A percentile compares a stretch with the other conserved stretches of the same genome.
These are phyloP conservation scores for Phytophthora tubulina DNA, from an alignment of 352 stramenopile species.

Conservation along the genomic window DNA sequence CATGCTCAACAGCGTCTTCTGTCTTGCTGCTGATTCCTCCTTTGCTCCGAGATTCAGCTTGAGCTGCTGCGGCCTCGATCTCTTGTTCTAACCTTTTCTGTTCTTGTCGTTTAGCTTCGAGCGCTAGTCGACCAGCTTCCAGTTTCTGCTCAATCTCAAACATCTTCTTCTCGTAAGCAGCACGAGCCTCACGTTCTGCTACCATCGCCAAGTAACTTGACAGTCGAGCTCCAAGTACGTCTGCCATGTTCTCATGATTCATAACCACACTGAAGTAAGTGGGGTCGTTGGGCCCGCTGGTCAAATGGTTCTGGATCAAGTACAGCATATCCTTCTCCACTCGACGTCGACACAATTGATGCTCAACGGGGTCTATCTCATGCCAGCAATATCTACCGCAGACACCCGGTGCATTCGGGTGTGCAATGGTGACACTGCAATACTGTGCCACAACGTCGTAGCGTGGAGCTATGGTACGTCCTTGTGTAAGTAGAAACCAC, in stretches of 20 bases:
- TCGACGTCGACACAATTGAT: slow-evolving; percentile 52
- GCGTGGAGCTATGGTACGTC: slow-evolving; percentile 40
- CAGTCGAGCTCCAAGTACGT: slow-evolving; percentile 56
- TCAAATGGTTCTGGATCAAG: slow-evolving; percentile 56
- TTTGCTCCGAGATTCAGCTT: slow-evolving; percentile 37
- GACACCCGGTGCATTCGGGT: slow-evolving; percentile 64
- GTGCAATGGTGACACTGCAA: slow-evolving; percentile 60
- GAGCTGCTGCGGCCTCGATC: slow-evolving; percentile 49
- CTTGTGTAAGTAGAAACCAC: slow-evolving; percentile 34
- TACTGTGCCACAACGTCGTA: slow-evolving; percentile 60
- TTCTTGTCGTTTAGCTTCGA: slow-evolving; percentile 73
- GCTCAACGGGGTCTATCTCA: slow-evolving; percentile 41
- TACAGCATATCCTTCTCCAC: slow-evolving; percentile 68
- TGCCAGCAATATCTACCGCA: slow-evolving; percentile 80
- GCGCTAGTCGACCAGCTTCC: slow-evolving; percentile 55
- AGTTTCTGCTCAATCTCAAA: slow-evolving; percentile 77
- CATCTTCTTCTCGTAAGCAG: slow-evolving; percentile 66
- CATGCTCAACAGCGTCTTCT: slow-evolving; percentile 26
- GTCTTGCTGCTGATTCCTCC: slow-evolving; percentile 19
- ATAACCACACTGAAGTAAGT: slow-evolving; percentile 63
- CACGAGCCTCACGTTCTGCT: slow-evolving; percentile 49
- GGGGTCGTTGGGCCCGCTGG: slow-evolving; percentile 46
- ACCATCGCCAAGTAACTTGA: slow-evolving; percentile 56
- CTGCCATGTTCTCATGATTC: slow-evolving; percentile 63
- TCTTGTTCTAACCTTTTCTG: slow-evolving; percentile 69